These are phyloP conservation scores for Xylaria sp. DNA, from an alignment of 2,329 filamentous ascomycete genomes.

Conservation along the genomic window DNA sequence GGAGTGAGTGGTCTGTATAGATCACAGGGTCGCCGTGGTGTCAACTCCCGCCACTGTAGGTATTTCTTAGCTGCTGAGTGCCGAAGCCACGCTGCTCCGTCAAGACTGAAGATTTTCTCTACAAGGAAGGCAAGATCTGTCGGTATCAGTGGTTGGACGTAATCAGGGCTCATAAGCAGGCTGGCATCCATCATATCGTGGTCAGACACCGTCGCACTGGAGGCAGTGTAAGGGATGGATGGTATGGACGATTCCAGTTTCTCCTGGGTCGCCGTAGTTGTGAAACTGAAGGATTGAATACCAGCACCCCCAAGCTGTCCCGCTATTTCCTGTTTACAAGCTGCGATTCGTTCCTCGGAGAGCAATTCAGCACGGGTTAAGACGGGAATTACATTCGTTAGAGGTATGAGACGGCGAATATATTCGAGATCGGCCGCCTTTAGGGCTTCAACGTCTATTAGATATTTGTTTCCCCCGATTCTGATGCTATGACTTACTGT, in stretches of 20 bases:
- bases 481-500: conserved; percentile 63
- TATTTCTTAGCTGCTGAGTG: conserved; percentile 86
- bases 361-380: conserved; percentile 81
- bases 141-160: conserved; percentile 79
- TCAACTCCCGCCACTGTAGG: conserved; percentile 70
- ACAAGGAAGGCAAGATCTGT: conserved; percentile 80
- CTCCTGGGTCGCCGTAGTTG: conserved; percentile 49
- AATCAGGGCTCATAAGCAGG: conserved; percentile 90
- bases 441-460: conserved; percentile 57
- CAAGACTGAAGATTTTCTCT: conserved; percentile 77
- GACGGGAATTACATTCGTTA: conserved; percentile 88
- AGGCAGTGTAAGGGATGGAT: conserved; percentile 75
- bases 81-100: conserved; percentile 82
- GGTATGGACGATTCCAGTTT: conserved; percentile 40
- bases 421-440: conserved; percentile 75
- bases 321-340: conserved; percentile 69
- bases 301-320: conserved; percentile 65
- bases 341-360: conserved; percentile 63
- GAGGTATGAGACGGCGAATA: conserved; percentile 72
- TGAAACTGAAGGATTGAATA: conserved; percentile 75
- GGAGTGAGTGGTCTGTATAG: conserved; percentile 52
- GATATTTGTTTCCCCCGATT: neutral
- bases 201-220: conserved; percentile 76
- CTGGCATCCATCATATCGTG: conserved; percentile 91
- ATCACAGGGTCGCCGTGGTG: conserved; percentile 43